phyloP scores from a whole-genome alignment of 371 early-diverging fungal species.

The Massospora cicadina region DNA sequence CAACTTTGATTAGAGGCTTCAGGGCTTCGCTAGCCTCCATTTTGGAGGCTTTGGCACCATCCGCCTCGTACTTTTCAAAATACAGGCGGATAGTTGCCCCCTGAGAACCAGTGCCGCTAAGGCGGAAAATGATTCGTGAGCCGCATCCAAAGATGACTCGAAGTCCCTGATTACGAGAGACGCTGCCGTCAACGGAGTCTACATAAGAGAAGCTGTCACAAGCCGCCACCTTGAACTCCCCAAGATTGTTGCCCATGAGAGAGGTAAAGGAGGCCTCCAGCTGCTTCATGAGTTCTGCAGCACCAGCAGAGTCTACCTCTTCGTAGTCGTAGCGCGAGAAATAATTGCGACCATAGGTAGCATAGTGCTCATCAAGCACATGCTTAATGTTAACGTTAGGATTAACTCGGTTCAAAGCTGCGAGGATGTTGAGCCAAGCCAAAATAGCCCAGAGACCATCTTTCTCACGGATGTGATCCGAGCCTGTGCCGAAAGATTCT shows the following conservation, averaged over 20 bases:
- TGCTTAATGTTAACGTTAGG: constrained; percentile 40
- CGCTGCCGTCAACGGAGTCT: constrained; percentile 80
- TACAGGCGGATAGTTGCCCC: constrained; percentile 94
- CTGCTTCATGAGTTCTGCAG: constrained; percentile 54
- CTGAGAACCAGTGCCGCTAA: constrained; percentile 88
- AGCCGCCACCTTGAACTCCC: constrained; percentile 39
- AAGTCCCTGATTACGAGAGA: constrained; percentile 79
- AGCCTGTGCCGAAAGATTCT: constrained; percentile 94
- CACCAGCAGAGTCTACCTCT: constrained; percentile 71
- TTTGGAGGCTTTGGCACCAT: constrained; percentile 29
- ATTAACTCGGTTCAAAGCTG: constrained; percentile 38
- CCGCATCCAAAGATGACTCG: constrained; percentile 79
- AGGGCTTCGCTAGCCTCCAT: constrained; percentile 65
- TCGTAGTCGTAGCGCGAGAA: constrained; percentile 95
- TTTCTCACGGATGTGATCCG: constrained; percentile 95
- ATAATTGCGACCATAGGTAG: constrained; percentile 86
- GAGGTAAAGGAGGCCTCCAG: constrained; percentile 29
- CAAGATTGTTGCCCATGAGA: constrained; percentile 34
- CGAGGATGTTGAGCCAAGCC: constrained; percentile 91
- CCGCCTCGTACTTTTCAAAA: constrained; percentile 74
- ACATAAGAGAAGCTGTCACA: constrained; percentile 83
- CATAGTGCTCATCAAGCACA: constrained; percentile 62
- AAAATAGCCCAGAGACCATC: constrained; percentile 96
- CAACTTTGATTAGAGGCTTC: constrained; percentile 70
- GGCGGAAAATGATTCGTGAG: constrained; percentile 77